Evolutionary conservation across 495 filamentous ascomycete species (phyloP), one percentile per base, ranked within the genome.

Genomic region (Aspergillus asperescens): DNA sequence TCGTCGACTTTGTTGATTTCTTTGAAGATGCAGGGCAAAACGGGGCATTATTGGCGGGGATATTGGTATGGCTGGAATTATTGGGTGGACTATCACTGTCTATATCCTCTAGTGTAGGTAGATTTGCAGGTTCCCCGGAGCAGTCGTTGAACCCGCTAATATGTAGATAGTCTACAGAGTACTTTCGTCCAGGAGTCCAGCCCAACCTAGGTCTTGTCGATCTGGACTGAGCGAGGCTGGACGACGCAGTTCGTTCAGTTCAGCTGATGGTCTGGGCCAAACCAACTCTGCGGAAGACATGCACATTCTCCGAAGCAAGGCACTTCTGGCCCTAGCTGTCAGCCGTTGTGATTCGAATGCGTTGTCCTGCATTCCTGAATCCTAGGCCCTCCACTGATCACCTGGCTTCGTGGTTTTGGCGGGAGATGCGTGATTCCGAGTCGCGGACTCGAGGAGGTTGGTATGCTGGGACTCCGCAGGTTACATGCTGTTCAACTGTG

Each of bases 1-100:
- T n/a, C n/a, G n/a, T n/a, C n/a, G n/a, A n/a, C n/a, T n/a, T n/a
- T n/a, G n/a, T n/a, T n/a, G n/a, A n/a, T n/a, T n/a, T n/a, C n/a
- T n/a, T n/a, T n/a, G n/a, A n/a, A n/a, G n/a, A n/a, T n/a, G n/a
- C n/a, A n/a, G n/a, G n/a, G n/a, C n/a, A 20, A 16, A 16, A n/a
- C 35, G n/a, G 35, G 12, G 28, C 41, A 39, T 45, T 47, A 56
- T 47, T 56, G 54, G 54, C 13, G 35, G 29, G n/a, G 41, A 45
- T 41, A 51, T 52, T 51, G 54, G 29, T n/a, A 47, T 52, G 54
- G 54, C 48, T 47, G 41, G 34, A 51, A 52, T 56, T 56, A 56
- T 56, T 56, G 54, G 48, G n/a, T 13, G 16, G 32, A 56, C 54
- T 56, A 56, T 50, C 54, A 34, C 48, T 35, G 20, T 46, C 32